phyloP scores from a whole-genome alignment of 2,329 filamentous ascomycete genomes.

The Hymenotorrendiella dingleyae region DNA sequence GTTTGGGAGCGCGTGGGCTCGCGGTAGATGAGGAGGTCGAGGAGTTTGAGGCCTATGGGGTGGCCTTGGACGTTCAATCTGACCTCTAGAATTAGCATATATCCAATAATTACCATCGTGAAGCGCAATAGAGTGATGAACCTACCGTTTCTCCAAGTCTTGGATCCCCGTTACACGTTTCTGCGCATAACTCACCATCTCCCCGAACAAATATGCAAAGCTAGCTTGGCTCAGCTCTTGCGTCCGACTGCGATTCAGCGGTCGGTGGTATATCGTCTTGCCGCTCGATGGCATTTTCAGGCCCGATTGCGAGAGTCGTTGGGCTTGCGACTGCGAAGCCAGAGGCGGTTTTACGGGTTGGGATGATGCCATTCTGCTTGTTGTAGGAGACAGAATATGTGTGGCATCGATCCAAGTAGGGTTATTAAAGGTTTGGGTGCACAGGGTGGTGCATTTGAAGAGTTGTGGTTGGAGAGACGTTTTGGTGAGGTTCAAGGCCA shows the following conservation, averaged over 20 bases:
- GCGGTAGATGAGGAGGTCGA: conserved; percentile 90
- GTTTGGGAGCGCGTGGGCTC: conserved; percentile 63
- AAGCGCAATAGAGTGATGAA: not conserved
- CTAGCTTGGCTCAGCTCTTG: conserved; percentile 86
- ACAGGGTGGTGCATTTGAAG: conserved; percentile 7
- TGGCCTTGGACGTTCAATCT: conserved; percentile 90
- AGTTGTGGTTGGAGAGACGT: not conserved
- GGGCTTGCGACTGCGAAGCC: conserved; percentile 17
- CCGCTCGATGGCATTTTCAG: conserved; percentile 86
- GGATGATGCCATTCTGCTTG: conserved; percentile 28
- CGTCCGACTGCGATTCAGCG: conserved; percentile 82
- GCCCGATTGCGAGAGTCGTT: conserved; percentile 41
- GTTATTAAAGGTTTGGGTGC: conserved; percentile 4
- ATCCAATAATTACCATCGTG: not conserved
- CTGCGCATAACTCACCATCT: conserved; percentile 96
- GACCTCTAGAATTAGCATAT: conserved; percentile 9
- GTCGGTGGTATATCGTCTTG: conserved; percentile 97
- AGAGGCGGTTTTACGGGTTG: conserved; percentile 27
- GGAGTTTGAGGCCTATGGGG: conserved; percentile 85
- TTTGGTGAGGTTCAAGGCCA: conserved; percentile 2
- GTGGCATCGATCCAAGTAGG: conserved; percentile 11
- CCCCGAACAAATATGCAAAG: conserved; percentile 92
- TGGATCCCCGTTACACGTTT: conserved; percentile 84
- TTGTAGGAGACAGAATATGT: conserved; percentile 5
- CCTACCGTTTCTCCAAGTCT: conserved; percentile 83